phyloP scores from a whole-genome alignment of 1,284 basidiomycete species.

The Marasmius fiardii region DNA sequence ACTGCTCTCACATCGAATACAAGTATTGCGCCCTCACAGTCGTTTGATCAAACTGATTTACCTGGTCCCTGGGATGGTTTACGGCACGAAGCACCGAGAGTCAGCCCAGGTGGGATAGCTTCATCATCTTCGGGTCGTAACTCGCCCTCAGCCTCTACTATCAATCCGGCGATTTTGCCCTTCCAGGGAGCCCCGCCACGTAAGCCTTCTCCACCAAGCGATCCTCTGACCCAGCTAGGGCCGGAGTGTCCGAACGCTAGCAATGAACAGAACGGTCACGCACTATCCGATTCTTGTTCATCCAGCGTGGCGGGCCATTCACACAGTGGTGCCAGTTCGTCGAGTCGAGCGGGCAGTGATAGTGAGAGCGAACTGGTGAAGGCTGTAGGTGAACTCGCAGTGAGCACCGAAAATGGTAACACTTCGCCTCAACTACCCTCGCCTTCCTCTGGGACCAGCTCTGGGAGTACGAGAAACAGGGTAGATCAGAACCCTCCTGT shows the following conservation, averaged over 20 bases:
- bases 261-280: background rate
- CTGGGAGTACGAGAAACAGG: conserved; percentile 47
- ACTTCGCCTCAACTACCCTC: conserved; percentile 50
- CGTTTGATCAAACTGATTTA: conserved; percentile 8
- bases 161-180: background rate
- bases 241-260: background rate
- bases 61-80: conserved; percentile 34
- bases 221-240: background rate
- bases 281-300: conserved; percentile 28
- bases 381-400: conserved; percentile 42
- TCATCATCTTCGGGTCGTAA: conserved; percentile 32
- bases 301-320: conserved; percentile 26
- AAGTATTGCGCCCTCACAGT: background rate
- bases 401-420: conserved; percentile 48
- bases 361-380: conserved; percentile 35
- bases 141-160: conserved; percentile 28
- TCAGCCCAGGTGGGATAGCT: background rate
- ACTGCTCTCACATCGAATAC: background rate
- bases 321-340: background rate
- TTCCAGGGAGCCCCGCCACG: conserved; percentile 19
- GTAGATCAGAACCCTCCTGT: conserved; percentile 90
- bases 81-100: conserved; percentile 11
- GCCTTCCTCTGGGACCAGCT: conserved; percentile 46
- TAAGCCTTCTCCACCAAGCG: conserved; percentile 17
- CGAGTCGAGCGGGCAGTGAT: background rate